Evolutionary conservation across 805 yeast genomes (phyloP).

Genomic region (Debaryomyces hansenii): DNA sequence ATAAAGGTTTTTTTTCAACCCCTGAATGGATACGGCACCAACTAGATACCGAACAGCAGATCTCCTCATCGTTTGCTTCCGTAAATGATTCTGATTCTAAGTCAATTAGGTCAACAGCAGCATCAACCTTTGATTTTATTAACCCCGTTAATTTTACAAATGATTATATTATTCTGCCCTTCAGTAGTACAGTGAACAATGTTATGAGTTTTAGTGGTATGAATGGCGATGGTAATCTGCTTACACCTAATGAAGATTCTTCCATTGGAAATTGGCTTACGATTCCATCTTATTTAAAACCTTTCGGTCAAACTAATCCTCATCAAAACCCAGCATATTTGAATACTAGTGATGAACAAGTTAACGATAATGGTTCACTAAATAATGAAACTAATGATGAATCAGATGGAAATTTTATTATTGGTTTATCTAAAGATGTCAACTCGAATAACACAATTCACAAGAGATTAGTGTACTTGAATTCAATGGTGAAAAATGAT

Average conservation of each 20-base stretch:
- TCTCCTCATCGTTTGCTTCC: neutral
- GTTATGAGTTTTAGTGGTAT: constrained; percentile 23
- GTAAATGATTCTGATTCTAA: constrained; percentile 2
- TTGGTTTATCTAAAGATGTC: constrained; percentile 1
- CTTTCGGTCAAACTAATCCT: constrained; percentile 3
- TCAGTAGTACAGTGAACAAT: constrained; percentile 35
- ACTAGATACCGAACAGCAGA: neutral
- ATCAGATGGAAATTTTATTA: constrained; percentile 7
- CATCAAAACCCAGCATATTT: neutral
- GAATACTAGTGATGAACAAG: neutral
- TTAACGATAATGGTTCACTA: neutral
- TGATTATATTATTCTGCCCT: constrained; percentile 37
- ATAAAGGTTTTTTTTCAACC: constrained; percentile 12
- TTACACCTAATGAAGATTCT: neutral
- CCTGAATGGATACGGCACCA: neutral
- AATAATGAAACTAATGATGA: constrained; percentile 4
- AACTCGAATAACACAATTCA: constrained; percentile 13
- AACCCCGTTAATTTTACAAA: constrained; percentile 36
- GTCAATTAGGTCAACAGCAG: constrained; percentile 7
- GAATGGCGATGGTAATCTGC: neutral
- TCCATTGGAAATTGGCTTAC: constrained; percentile 15
- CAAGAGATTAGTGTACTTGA: constrained; percentile 27
- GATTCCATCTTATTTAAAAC: constrained; percentile 15
- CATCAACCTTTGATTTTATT: constrained; percentile 27
- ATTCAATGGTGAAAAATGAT: constrained; percentile 7